Evolutionary conservation across 2,329 filamentous ascomycete species (phyloP).

Genomic region (Venturia nashicola): DNA sequence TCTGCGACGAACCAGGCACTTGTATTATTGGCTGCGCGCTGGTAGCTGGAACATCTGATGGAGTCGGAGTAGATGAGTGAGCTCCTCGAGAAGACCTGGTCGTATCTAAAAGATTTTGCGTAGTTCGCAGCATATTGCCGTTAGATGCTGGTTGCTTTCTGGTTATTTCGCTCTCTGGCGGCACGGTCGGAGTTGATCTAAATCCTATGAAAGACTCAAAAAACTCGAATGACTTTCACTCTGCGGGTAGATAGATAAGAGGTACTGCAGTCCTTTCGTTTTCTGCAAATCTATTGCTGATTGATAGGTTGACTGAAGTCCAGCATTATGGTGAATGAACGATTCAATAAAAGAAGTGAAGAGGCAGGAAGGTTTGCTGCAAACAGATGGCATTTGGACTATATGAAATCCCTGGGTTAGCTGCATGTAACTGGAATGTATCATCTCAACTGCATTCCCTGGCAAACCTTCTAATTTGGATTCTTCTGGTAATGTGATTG

Average conservation of each 20-base stretch:
- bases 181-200: not conserved
- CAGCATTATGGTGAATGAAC: not conserved
- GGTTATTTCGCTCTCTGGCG: not conserved
- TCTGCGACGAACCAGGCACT: not conserved
- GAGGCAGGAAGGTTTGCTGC: not conserved
- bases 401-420: not conserved
- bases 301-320: not conserved
- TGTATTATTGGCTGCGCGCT: not conserved
- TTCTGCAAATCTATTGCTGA: not conserved
- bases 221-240: not conserved
- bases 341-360: not conserved
- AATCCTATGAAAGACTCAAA: not conserved
- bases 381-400: not conserved
- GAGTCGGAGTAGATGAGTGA: not conserved
- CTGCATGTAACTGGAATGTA: not conserved
- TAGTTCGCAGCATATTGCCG: not conserved
- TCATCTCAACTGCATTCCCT: not conserved
- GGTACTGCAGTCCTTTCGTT: not conserved
- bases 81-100: not conserved
- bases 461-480: not conserved
- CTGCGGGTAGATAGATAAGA: not conserved
- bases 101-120: not conserved
- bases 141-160: not conserved
- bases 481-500: not conserved
- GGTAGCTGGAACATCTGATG: not conserved